Evolutionary conservation across 2,329 filamentous ascomycete genomes (phyloP), one percentile per base, ranked within the genome.

Genomic region (Fusarium oxysporum): DNA sequence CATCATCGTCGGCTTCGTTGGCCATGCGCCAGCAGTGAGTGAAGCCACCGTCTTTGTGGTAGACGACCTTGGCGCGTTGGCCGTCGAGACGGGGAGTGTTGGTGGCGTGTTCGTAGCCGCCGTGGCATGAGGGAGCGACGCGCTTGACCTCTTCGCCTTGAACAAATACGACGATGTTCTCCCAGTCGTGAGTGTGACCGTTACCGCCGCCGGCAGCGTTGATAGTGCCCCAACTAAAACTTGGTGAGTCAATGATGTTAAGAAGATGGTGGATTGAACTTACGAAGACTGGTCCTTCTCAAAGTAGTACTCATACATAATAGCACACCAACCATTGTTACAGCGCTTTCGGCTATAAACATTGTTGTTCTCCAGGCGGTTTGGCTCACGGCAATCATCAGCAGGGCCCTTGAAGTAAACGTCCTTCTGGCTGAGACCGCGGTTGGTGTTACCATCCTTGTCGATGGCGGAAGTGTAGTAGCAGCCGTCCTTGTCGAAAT

Each of bases 401-500:
- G 61, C 54, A 6, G 45, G 68, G 1, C 67, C 68, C 45, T 70
- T 70, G 25, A 41, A 54, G 12, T 44, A 53, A 6, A 56, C 50
- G 23, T 67, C 62, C 17, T 51, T 66, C 9, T 70, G 54, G 14
- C 54, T 59, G 1, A 70, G 37, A 16, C 68, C 68, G 0, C 71
- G 74, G 60, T 80, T 80, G 19, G 70, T 80, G 25, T 77, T 78
- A 28, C 84, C 83, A 6, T 80, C 70, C 0, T 72, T 74, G 68
- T 80, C 79, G 48, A 86, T 82, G 33, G 85, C 85, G 4, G 85
- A 83, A 3, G 85, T 84, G 70, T 86, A 84, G 77, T 86, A 85
- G 73, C 82, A 84, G 25, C 82, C 79, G 43, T 84, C 82, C 0
- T 68, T 80, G 72, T 84, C 82, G 55, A 82, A 84, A 71, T 84